Evolutionary conservation across 805 yeast genomes (phyloP).

Genomic region (Starmerella potacharoeniae): DNA sequence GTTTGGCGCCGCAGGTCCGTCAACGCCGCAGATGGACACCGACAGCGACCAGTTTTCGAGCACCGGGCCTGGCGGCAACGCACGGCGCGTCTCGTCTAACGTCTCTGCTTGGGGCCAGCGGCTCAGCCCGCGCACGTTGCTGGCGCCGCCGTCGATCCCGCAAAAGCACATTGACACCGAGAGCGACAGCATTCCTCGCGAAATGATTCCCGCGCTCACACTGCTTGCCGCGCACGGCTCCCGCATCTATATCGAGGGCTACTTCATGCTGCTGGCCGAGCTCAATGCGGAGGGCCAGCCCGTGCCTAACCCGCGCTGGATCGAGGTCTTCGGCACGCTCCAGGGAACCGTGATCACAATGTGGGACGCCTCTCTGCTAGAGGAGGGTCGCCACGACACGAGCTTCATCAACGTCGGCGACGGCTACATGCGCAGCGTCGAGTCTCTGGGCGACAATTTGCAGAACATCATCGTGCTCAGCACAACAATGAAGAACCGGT

Average conservation of each 20-base stretch:
- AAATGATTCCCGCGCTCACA: constrained; percentile 60
- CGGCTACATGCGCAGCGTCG: constrained; percentile 67
- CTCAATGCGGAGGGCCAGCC: constrained; percentile 72
- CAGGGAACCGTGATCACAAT: constrained; percentile 85
- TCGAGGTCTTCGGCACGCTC: constrained; percentile 82
- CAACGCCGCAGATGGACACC: constrained; percentile 2
- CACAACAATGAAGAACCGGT: constrained; percentile 84
- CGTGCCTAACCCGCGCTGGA: constrained; percentile 66
- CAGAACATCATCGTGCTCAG: constrained; percentile 77
- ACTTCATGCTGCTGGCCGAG: constrained; percentile 34
- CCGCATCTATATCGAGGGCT: constrained; percentile 50
- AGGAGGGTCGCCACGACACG: constrained; percentile 56
- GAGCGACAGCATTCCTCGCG: constrained; percentile 39
- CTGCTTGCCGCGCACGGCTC: constrained; percentile 59
- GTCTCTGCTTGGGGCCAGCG: not conserved
- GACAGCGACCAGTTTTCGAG: not conserved
- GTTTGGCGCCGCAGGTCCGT: not conserved
- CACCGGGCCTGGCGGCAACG: not conserved
- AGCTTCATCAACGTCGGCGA: constrained; percentile 85
- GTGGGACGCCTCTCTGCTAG: constrained; percentile 58
- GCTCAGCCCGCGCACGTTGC: constrained; percentile 6
- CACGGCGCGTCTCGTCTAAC: not conserved
- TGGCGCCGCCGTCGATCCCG: constrained; percentile 9
- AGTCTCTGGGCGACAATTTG: constrained; percentile 50
- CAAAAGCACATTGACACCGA: not conserved